Conservation (phyloP, 2,329 filamentous ascomycete species). For the Calonectria honghensis region DNA sequence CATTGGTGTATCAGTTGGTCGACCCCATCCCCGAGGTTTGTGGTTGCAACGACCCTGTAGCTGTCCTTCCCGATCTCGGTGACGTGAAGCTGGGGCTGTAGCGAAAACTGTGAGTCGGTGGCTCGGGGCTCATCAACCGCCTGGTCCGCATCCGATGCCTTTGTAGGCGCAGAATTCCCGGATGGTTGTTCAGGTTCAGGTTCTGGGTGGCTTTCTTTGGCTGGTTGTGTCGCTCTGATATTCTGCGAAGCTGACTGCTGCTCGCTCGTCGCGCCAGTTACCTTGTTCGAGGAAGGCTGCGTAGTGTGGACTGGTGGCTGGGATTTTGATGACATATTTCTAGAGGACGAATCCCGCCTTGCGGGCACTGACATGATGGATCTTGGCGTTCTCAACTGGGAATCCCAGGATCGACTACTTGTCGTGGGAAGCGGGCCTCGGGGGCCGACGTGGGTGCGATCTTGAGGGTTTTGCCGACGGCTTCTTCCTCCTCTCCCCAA, state of each 20-base stretch:
- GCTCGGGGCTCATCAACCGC: neutral
- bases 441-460: neutral
- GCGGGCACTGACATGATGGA: neutral
- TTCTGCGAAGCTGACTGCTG: neutral
- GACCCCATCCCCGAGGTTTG: neutral
- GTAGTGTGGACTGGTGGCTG: neutral
- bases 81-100: neutral
- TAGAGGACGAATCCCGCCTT: neutral
- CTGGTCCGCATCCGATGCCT: neutral
- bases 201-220: neutral
- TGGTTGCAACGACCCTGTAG: neutral
- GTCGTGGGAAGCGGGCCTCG: neutral
- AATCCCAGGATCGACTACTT: neutral
- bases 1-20: neutral
- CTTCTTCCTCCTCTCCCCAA: neutral
- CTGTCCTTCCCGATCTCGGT: neutral
- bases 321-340: neutral
- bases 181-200: neutral
- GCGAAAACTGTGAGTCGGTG: neutral
- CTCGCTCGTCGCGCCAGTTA: neutral
- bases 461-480: neutral
- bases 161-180: neutral
- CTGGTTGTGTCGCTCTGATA: neutral
- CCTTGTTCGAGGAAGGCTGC: neutral
- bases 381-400: neutral